A percentile compares a stretch with the other conserved stretches of the same genome.
Evolutionary conservation across 2,329 filamentous ascomycete species (phyloP).

Genomic region (Penicillium sp.): DNA sequence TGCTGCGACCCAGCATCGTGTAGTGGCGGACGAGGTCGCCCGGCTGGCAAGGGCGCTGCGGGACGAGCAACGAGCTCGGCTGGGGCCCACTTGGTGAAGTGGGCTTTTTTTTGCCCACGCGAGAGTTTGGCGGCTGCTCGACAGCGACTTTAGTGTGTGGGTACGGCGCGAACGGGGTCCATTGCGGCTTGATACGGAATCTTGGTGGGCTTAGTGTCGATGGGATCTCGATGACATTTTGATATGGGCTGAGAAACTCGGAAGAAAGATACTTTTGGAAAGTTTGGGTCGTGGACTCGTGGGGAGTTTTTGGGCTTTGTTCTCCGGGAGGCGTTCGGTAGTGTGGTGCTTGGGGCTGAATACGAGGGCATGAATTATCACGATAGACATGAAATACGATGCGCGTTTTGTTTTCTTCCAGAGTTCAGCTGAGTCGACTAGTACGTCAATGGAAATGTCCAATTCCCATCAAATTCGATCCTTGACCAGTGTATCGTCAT

Average conservation of each 20-base stretch:
- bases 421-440: background rate
- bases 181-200: background rate
- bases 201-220: background rate
- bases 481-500: background rate
- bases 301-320: background rate
- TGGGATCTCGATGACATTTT: background rate
- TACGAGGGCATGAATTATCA: background rate
- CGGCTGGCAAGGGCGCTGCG: slow-evolving; percentile 29
- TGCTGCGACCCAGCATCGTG: slow-evolving; percentile 31
- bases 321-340: background rate
- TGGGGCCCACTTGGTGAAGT: slow-evolving; percentile 19
- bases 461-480: background rate
- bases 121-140: background rate
- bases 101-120: background rate
- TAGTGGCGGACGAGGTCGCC: slow-evolving; percentile 30
- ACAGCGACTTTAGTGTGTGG: background rate
- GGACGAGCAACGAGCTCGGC: slow-evolving; percentile 22
- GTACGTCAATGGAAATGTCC: background rate
- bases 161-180: background rate
- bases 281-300: background rate
- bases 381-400: slow-evolving; percentile 1
- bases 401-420: background rate
- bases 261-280: background rate
- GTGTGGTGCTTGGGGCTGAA: background rate
- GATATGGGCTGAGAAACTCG: background rate